Base-by-base conservation (phyloP, 176 grass and related monocot genomes). In the Miscanthus lutarioriparius region DNA sequence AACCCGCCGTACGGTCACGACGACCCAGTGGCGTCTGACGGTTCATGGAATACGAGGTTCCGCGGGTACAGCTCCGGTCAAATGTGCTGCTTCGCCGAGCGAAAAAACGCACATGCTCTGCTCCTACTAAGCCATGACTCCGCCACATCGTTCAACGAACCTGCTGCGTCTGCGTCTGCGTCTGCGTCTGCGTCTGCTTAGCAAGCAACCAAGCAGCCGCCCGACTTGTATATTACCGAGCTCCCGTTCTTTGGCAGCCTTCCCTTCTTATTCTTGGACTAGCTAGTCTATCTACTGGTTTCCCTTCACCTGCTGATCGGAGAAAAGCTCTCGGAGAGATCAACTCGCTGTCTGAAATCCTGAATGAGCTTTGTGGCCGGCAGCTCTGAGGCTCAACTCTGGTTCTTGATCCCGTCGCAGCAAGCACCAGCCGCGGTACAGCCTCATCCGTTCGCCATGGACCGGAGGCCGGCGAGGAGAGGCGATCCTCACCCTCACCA, bases 61-160 rank as follows among this genome's bases (percentile, higher is more conserved):
- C 68, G 20, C 2, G 30, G 5, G 6, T 22, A 10, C 45, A 37
- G 15, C 23, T 36, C 73, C 1, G 13, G 84, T 90, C 89, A 87
- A 83, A 51, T 15, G 27, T 48, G 73, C 86, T 39, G 64, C 72
- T 27, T n/a, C 54, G 2, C 27, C 36, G 6, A n/a, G 78, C 28
- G 48, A 10, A 47, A 67, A 44, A 37, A 37, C 3, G 78, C 72
- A 45, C 72, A 38, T 70, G 38, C 66, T 10, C 67, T 33, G 39
- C n/a, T n/a, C n/a, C n/a, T n/a, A n/a, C n/a, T n/a, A n/a, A n/a
- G n/a, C 48, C 33, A 35, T n/a, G 4, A 1, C 72, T 28, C 70
- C 45, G 7, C 13, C 45, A 5, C 13, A 68, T 87, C 82, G 65
- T 86, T 87, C 89, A 71, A 40, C 72, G 84, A 87, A 84, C 70